Base-by-base conservation (phyloP, 1,284 basidiomycete species). In the Heterobasidion parviporum region DNA sequence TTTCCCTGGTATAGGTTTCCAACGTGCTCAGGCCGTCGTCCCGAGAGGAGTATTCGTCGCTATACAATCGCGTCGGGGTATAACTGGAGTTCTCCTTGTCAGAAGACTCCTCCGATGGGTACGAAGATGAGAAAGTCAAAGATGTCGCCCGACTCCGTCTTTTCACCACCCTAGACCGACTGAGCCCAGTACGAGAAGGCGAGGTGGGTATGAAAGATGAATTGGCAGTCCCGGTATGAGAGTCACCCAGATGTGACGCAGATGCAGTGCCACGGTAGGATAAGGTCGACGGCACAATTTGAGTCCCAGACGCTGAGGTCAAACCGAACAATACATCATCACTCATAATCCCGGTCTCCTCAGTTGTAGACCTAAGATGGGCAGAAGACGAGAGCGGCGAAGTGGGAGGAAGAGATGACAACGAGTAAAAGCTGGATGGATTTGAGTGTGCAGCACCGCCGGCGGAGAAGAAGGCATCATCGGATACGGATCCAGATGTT, bases 381-480 rank as follows among this genome's bases (percentile, higher is more conserved):
- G 38, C 38, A n/a, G 38, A 41, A 41, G 38, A 41, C 10, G 63
- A 59, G 7, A 65, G 55, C 3, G 57, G 59, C 26, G 26, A 26
- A 26, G 26, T 26, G 26, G 26, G 26, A 26, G 26, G 26, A 26
- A 26, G 26, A 36, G 59, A 61, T 8, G 44, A 70, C 67, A 64
- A 61, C 6, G 72, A 70, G 50, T 70, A 70, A 62, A 67, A 70
- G 35, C 65, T 68, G 2, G 70, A 69, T 0, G 67, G 65, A 12
- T 46, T 48, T 15, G 53, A 35, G 7, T 46, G 43, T n/a, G 64
- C 67, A 9, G 57, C 54, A 10, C 59, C 63, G 34, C 67, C 70
- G 57, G 81, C 77, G 8, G 77, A 77, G 63, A 82, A 82, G 65
- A 85, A 87, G 6, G 74, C 71, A 2, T 85, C 83, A 52, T 85